These are phyloP conservation scores for Kalanchoe fedtschenkoi DNA, from an alignment of 164 flowering plant species.

Conservation along the genomic window DNA sequence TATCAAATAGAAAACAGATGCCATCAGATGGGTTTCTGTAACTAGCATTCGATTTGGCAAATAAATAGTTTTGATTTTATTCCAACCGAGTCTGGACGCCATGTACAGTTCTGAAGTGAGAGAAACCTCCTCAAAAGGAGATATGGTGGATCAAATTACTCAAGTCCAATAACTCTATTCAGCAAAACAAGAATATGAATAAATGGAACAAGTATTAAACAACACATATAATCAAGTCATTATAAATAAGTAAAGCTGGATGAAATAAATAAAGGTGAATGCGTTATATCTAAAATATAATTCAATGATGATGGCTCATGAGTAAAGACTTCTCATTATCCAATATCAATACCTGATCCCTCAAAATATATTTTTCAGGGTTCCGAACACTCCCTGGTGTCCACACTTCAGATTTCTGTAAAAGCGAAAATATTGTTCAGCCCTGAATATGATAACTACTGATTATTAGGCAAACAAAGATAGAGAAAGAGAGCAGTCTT, in stretches of 20 bases:
- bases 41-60: too few relatives aligned
- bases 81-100: too few relatives aligned
- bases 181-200: neutral
- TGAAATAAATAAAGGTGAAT: too few relatives aligned
- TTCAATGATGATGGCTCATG: too few relatives aligned
- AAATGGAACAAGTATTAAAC: too few relatives aligned
- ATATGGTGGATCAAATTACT: too few relatives aligned
- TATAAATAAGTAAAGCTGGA: too few relatives aligned
- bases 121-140: neutral
- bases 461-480: neutral
- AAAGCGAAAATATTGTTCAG: constrained; percentile 5
- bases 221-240: too few relatives aligned
- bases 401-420: constrained; percentile 64
- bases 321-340: too few relatives aligned
- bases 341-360: constrained; percentile 62
- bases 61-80: too few relatives aligned
- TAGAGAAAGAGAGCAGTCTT: constrained; percentile 27
- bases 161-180: neutral
- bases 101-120: neutral
- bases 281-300: too few relatives aligned
- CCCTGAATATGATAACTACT: neutral
- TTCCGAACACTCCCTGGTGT: constrained; percentile 69
- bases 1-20: neutral
- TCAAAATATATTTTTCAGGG: constrained; percentile 64
- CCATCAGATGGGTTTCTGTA: neutral